These are phyloP conservation scores for Rubroboletus pulcherrimus DNA, from an alignment of 768 basidiomycete genomes.

Conservation along the genomic window DNA sequence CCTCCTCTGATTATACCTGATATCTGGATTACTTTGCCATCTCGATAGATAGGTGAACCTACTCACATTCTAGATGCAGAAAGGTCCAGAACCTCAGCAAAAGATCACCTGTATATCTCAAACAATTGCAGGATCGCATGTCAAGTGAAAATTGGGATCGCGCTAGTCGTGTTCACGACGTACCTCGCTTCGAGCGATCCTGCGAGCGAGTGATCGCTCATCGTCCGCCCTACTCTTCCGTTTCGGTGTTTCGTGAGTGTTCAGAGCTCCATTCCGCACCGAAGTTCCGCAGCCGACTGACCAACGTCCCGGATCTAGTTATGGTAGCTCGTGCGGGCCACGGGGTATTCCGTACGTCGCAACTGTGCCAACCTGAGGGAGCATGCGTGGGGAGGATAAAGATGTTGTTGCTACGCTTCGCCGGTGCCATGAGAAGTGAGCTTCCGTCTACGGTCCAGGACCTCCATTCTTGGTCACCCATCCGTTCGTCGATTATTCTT, in stretches of 20 bases:
- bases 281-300: background rate
- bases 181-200: background rate
- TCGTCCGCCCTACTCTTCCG: background rate
- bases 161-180: background rate
- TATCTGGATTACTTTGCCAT: background rate
- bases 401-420: background rate
- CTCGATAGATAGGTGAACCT: background rate
- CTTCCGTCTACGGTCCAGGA: background rate
- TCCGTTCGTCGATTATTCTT: slow-evolving; percentile 2
- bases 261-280: background rate
- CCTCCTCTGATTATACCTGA: background rate
- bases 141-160: background rate
- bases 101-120: background rate
- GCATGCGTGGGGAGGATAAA: background rate
- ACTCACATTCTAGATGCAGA: background rate
- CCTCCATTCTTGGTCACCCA: background rate
- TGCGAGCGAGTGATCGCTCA: background rate
- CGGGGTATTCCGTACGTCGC: background rate
- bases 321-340: background rate
- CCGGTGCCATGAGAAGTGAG: background rate
- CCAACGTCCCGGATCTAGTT: background rate
- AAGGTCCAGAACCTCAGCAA: background rate
- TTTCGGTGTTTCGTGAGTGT: background rate
- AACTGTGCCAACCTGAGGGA: background rate
- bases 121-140: background rate